A percentile compares a stretch with the other conserved stretches of the same genome.
These are phyloP conservation scores for Hypoxylon sp. DNA, from an alignment of 2,329 filamentous ascomycete genomes.

Conservation along the genomic window DNA sequence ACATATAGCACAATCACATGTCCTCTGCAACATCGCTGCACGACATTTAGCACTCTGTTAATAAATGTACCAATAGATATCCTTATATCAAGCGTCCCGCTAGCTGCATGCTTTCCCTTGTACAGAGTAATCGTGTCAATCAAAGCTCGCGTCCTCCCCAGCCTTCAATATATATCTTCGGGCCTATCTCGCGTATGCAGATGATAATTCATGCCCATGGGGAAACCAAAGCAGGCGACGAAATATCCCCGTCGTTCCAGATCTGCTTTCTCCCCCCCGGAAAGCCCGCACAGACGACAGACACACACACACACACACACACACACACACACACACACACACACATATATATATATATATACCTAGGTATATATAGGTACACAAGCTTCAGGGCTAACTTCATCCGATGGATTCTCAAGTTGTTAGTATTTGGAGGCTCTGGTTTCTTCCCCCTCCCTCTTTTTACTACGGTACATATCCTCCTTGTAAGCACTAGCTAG, in stretches of 20 bases:
- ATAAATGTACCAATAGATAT: slow-evolving; percentile 13
- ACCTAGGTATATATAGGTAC: too few species aligned
- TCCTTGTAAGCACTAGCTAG: slow-evolving; percentile 27
- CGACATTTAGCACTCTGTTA: slow-evolving; percentile 18
- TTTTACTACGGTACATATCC: slow-evolving; percentile 2
- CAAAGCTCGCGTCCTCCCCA: slow-evolving; percentile 21
- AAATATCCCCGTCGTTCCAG: slow-evolving; percentile 19
- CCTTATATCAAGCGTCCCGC: slow-evolving; percentile 18
- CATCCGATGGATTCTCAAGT: neutral
- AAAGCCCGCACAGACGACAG: too few species aligned
- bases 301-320: too few species aligned
- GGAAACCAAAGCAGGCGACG: slow-evolving; percentile 19
- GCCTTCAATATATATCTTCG: slow-evolving; percentile 36
- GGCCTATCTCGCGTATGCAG: slow-evolving; percentile 31
- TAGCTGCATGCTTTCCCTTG: slow-evolving; percentile 15
- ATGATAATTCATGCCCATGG: slow-evolving; percentile 26
- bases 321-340: neutral
- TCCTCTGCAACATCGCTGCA: slow-evolving; percentile 25
- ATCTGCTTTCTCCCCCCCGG: slow-evolving; percentile 15
- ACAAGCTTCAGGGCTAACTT: neutral
- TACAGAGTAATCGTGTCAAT: slow-evolving; percentile 30
- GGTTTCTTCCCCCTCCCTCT: slow-evolving; percentile 3
- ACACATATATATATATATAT: too few species aligned
- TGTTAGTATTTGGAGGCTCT: slow-evolving; percentile 3
- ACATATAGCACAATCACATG: slow-evolving; percentile 30